A percentile compares a stretch with the other conserved stretches of the same genome.
phyloP scores from a whole-genome alignment of 306 rosid genomes.

The Rosa chinensis region DNA sequence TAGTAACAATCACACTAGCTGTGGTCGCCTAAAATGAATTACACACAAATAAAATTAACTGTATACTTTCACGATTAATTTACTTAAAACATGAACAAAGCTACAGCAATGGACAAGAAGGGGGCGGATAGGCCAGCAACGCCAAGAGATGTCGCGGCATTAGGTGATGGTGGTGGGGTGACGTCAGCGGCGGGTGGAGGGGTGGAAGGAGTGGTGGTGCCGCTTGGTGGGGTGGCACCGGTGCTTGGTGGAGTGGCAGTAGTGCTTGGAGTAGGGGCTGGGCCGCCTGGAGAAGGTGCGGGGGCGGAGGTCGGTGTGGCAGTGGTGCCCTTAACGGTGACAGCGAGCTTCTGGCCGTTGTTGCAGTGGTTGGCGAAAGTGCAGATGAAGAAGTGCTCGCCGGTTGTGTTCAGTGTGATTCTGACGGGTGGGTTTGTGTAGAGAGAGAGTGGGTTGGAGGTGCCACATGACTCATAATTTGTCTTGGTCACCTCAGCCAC shows the following conservation, averaged over 20 bases:
- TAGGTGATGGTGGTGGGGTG: constrained; percentile 31
- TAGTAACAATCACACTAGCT: constrained; percentile 18
- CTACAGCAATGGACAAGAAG: constrained; percentile 37
- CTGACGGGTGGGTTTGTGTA: constrained; percentile 22
- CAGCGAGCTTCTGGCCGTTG: constrained; percentile 31
- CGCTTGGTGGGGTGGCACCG: constrained; percentile 11
- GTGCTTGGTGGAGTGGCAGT: constrained; percentile 6
- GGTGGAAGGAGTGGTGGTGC: constrained; percentile 31
- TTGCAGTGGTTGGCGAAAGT: constrained; percentile 13
- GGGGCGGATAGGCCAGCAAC: constrained; percentile 37
- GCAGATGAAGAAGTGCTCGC: constrained; percentile 26
- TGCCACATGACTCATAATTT: constrained; percentile 43
- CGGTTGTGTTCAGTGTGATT: constrained; percentile 14
- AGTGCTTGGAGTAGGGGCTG: constrained; percentile 4
- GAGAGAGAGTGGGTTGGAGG: constrained; percentile 26
- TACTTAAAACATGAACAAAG: constrained; percentile 41
- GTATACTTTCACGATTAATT: constrained; percentile 7
- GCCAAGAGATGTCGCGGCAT: constrained; percentile 31
- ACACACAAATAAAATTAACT: constrained; percentile 5
- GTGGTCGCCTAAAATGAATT: not conserved
- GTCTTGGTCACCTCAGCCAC: constrained; percentile 60
- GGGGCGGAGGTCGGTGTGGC: not conserved
- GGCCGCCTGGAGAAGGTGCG: not conserved
- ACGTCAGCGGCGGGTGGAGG: constrained; percentile 17
- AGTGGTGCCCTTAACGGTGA: constrained; percentile 20